phyloP scores from a whole-genome alignment of 2,329 filamentous ascomycete species.

The Claviceps sp. region DNA sequence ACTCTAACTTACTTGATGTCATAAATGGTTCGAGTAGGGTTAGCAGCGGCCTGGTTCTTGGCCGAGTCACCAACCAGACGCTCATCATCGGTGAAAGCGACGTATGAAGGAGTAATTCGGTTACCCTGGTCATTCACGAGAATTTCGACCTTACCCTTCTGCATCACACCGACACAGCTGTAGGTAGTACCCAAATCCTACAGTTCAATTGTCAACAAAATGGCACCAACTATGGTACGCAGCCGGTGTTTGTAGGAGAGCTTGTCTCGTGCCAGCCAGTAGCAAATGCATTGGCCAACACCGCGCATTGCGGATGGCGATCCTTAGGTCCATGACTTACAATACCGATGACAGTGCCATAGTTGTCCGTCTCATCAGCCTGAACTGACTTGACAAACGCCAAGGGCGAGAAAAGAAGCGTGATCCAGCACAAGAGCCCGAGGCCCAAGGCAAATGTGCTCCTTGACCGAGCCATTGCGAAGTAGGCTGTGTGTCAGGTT shows the following conservation, averaged over 20 bases:
- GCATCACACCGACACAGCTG: conserved; percentile 90
- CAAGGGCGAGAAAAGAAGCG: conserved; percentile 76
- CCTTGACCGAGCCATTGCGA: conserved; percentile 43
- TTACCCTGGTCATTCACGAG: conserved; percentile 94
- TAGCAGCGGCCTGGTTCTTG: conserved; percentile 83
- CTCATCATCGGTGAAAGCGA: conserved; percentile 94
- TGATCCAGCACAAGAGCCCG: conserved; percentile 83
- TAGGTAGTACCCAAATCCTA: conserved; percentile 77
- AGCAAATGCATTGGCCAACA: background rate
- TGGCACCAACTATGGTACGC: background rate
- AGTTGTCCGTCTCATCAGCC: conserved; percentile 61
- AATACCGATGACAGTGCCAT: conserved; percentile 89
- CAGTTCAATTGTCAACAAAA: background rate
- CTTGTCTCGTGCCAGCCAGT: background rate
- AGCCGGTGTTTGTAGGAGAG: background rate
- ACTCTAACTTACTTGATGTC: conserved; percentile 61
- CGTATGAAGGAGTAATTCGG: conserved; percentile 90
- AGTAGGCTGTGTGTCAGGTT: conserved; percentile 10
- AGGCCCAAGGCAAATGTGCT: conserved; percentile 64
- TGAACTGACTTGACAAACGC: conserved; percentile 69
- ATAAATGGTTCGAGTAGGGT: conserved; percentile 64
- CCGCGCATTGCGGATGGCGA: background rate
- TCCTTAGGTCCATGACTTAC: conserved; percentile 29
- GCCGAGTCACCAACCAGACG: conserved; percentile 93
- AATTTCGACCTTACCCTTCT: conserved; percentile 89